phyloP scores from a whole-genome alignment of 345 rosid genomes.

The Cardamine occulta region DNA sequence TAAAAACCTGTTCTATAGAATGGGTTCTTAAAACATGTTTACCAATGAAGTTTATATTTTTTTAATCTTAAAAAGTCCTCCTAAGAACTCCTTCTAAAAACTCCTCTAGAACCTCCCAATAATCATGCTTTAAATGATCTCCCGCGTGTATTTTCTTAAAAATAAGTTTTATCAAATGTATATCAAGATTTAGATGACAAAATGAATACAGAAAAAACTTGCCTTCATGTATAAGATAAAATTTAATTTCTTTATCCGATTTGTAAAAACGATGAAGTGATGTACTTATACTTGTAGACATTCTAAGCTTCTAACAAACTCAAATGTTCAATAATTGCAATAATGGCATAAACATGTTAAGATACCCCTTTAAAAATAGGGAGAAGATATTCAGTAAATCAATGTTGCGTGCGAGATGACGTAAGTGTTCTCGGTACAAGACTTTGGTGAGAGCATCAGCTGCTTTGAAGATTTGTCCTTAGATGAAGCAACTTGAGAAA shows the following conservation, averaged over 20 bases:
- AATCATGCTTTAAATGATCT: no score
- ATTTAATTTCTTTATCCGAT: neutral
- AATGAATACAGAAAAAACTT: neutral
- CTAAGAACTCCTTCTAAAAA: no score
- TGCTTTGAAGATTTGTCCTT: conserved; percentile 1
- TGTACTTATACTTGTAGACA: neutral
- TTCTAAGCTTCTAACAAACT: conserved; percentile 1
- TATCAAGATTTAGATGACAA: neutral
- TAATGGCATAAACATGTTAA: conserved; percentile 17
- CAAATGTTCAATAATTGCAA: neutral
- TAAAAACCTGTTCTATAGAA: no score
- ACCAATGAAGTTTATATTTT: no score
- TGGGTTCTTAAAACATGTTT: no score
- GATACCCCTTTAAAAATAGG: conserved; percentile 23
- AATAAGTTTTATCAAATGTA: neutral
- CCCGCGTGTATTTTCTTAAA: neutral
- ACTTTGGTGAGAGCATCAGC: conserved; percentile 13
- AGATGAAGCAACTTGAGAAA: conserved; percentile 14
- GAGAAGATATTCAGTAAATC: conserved; percentile 19
- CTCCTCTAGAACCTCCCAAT: no score
- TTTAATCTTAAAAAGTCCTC: no score
- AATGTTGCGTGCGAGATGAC: conserved; percentile 19
- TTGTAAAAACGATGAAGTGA: neutral
- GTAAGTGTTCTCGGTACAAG: neutral
- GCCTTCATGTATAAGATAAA: neutral